These are phyloP conservation scores for Diutina neorugosa DNA, from an alignment of 1,139 yeast species.

Conservation along the genomic window DNA sequence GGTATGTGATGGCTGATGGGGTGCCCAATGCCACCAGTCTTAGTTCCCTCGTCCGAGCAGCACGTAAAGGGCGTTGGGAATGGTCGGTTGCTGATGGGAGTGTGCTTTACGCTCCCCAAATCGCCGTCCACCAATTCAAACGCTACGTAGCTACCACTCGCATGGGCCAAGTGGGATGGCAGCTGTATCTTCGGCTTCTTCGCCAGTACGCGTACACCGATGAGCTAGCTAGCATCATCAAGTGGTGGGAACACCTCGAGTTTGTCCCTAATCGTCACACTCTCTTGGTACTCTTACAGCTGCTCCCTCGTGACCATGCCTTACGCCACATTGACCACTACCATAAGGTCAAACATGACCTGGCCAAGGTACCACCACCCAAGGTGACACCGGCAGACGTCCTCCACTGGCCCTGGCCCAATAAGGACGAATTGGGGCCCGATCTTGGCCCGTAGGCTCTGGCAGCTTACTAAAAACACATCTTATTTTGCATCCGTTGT, in stretches of 20 bases:
- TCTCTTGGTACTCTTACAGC: slow-evolving; percentile 22
- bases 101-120: slow-evolving; percentile 41
- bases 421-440: background rate
- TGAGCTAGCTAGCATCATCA: slow-evolving; percentile 39
- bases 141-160: slow-evolving; percentile 14
- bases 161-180: slow-evolving; percentile 40
- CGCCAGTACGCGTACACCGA: slow-evolving; percentile 33
- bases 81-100: slow-evolving; percentile 18
- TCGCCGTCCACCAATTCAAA: slow-evolving; percentile 49
- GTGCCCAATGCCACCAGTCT: slow-evolving; percentile 28
- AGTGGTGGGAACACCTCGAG: slow-evolving; percentile 46
- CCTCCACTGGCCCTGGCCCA: slow-evolving; percentile 4
- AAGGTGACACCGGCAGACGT: background rate
- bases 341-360: slow-evolving; percentile 5
- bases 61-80: slow-evolving; percentile 12
- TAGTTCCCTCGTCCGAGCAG: slow-evolving; percentile 30
- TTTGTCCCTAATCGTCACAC: slow-evolving; percentile 32
- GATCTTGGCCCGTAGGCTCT: background rate
- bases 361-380: slow-evolving; percentile 1
- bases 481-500: background rate
- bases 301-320: slow-evolving; percentile 29
- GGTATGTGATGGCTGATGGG: slow-evolving; percentile 14
- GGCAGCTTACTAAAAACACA: background rate
- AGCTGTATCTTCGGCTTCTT: slow-evolving; percentile 38
- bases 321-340: slow-evolving; percentile 29